Conservation (phyloP, 2,329 filamentous ascomycete species). For the Claviceps africana region DNA sequence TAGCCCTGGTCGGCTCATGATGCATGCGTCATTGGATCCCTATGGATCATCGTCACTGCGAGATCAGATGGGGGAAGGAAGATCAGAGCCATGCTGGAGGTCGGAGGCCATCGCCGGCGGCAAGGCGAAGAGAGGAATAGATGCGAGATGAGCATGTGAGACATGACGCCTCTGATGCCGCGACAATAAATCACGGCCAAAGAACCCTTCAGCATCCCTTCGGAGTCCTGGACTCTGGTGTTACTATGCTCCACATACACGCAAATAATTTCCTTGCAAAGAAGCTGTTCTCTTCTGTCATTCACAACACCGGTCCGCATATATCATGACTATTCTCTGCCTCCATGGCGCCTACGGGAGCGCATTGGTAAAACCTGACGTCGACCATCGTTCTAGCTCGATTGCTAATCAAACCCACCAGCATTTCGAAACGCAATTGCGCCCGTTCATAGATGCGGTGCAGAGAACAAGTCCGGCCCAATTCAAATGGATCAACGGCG, state of each 20-base stretch:
- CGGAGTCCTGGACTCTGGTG: neutral
- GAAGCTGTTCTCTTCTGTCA: neutral
- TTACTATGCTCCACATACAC: neutral
- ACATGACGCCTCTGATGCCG: too few relatives aligned
- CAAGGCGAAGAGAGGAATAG: too few relatives aligned
- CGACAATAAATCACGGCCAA: neutral
- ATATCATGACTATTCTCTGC: conserved; percentile 4
- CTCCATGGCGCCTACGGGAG: conserved; percentile 4
- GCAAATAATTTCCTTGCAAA: neutral
- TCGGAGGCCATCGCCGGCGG: too few relatives aligned
- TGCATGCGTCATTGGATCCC: too few relatives aligned
- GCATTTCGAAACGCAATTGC: conserved; percentile 1
- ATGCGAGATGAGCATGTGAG: too few relatives aligned
- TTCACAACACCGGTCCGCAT: neutral
- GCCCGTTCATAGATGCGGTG: neutral
- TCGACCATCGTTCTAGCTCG: too few relatives aligned
- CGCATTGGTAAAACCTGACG: neutral
- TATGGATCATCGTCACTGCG: too few relatives aligned
- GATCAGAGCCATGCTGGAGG: too few relatives aligned
- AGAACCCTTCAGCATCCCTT: neutral
- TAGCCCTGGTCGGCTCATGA: neutral
- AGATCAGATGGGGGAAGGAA: too few relatives aligned
- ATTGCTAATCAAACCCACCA: neutral
- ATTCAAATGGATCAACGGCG: conserved; percentile 5
- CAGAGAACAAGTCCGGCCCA: neutral